Conservation (phyloP, 345 rosid genomes). For the Gossypium sturtianum region DNA sequence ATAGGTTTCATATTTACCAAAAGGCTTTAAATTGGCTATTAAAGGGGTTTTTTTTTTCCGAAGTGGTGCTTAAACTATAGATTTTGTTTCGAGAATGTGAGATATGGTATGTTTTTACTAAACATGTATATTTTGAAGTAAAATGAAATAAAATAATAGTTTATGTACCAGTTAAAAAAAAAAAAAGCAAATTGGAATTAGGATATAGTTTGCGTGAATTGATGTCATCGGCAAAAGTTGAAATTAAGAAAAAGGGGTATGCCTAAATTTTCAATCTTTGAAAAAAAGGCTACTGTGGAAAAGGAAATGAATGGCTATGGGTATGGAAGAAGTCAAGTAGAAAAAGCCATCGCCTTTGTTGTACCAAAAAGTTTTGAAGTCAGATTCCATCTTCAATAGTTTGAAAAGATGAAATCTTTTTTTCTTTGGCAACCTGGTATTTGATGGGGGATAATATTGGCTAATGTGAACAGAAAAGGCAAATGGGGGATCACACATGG, state of each 20-base stretch:
- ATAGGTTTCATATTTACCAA: background rate
- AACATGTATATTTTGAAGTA: too few species aligned
- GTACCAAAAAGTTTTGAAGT: background rate
- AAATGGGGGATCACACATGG: background rate
- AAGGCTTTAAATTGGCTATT: too few species aligned
- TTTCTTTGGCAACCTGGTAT: background rate
- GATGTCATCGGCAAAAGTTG: background rate
- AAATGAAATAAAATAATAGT: too few species aligned
- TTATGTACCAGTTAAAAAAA: too few species aligned
- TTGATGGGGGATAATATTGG: background rate
- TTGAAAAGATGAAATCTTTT: background rate
- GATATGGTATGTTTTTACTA: too few species aligned
- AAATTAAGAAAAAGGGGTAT: background rate
- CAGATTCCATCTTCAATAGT: background rate
- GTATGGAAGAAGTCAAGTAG: background rate
- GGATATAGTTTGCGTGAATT: background rate
- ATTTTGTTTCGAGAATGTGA: too few species aligned
- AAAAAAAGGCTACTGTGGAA: background rate
- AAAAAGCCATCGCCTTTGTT: background rate
- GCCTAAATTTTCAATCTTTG: background rate
- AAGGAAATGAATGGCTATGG: background rate
- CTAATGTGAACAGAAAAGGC: background rate
- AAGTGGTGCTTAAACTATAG: too few species aligned
- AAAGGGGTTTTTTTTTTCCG: too few species aligned
- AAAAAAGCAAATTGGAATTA: too few species aligned